phyloP scores from a whole-genome alignment of 148 eudicot genomes.

The Vaccinium darrowii region DNA sequence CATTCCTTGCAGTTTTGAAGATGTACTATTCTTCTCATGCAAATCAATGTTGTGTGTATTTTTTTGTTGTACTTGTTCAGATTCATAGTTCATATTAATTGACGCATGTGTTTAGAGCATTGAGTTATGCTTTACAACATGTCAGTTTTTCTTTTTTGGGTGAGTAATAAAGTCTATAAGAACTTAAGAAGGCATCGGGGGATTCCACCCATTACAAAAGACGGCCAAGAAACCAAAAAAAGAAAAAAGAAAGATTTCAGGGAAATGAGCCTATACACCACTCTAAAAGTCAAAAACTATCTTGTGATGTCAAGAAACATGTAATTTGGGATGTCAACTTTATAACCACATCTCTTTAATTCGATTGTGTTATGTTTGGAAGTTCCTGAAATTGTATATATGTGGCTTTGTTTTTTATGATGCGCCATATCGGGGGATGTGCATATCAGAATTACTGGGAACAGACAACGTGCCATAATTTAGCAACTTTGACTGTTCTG shows the following conservation, averaged over 20 bases:
- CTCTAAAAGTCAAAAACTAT: no score
- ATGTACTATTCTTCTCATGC: background rate
- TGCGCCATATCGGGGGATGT: no score
- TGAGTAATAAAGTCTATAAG: background rate
- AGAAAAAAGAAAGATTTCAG: background rate
- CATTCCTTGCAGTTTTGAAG: background rate
- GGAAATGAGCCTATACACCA: background rate
- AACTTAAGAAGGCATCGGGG: background rate
- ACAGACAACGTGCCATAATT: background rate
- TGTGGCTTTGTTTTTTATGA: background rate
- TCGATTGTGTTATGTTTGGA: background rate
- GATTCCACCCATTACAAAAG: background rate
- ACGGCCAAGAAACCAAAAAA: background rate
- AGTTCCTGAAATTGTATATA: background rate
- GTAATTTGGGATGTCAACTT: no score
- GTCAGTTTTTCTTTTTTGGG: background rate
- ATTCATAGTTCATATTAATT: background rate
- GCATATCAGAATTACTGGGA: background rate
- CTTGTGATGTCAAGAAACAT: no score
- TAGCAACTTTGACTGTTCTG: background rate
- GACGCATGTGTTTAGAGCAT: background rate
- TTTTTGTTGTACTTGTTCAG: background rate
- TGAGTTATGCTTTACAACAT: background rate
- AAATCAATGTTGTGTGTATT: background rate
- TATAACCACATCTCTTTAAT: background rate